These are phyloP conservation scores for Glycine soja DNA, from an alignment of 306 rosid genomes.

Conservation along the genomic window DNA sequence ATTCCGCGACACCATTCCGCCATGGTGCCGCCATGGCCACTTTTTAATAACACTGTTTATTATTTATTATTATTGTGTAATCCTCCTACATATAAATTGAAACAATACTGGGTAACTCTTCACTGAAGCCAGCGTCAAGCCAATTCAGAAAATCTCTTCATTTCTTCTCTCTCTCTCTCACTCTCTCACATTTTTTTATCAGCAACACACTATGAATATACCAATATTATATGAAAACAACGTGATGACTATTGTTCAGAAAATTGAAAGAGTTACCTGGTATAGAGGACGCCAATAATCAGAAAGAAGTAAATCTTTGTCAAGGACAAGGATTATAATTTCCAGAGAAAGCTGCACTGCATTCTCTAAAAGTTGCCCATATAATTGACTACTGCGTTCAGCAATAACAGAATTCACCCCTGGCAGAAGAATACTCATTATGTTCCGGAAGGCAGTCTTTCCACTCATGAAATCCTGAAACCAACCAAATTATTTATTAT, in stretches of 20 bases:
- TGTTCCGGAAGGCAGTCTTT: slow-evolving; percentile 84
- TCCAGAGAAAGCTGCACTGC: slow-evolving; percentile 90
- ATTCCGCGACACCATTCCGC: no score
- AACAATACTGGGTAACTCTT: not conserved
- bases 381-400: slow-evolving; percentile 79
- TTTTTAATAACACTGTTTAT: no score
- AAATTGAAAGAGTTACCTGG: slow-evolving; percentile 65
- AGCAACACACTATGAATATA: no score
- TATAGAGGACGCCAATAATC: slow-evolving; percentile 95
- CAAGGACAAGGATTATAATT: slow-evolving; percentile 80
- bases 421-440: slow-evolving; percentile 87
- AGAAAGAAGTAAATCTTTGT: slow-evolving; percentile 85
- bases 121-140: not conserved
- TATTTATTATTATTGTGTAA: not conserved
- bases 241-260: not conserved
- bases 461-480: slow-evolving; percentile 99
- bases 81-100: not conserved
- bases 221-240: not conserved
- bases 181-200: no score
- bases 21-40: no score
- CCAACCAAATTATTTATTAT: slow-evolving; percentile 10
- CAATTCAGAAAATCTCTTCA: not conserved
- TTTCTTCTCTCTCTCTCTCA: not conserved
- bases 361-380: slow-evolving; percentile 87
- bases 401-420: slow-evolving; percentile 79